Conservation (phyloP, 176 grass and related monocot species). For the Urochloa ruziziensis region DNA sequence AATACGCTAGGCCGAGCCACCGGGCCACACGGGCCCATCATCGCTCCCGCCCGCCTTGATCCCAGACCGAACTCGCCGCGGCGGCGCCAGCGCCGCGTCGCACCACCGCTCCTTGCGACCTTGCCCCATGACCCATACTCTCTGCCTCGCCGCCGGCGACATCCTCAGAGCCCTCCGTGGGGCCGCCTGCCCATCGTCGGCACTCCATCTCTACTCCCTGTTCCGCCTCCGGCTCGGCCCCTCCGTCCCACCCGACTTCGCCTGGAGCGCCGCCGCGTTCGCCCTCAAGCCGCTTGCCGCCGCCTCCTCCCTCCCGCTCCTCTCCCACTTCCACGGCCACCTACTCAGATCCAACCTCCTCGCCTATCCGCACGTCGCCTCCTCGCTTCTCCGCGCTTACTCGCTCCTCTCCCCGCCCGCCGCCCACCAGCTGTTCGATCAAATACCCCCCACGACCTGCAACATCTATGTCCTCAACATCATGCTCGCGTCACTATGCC, state of each 20-base stretch:
- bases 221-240: constrained; percentile 9
- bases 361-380: constrained; percentile 27
- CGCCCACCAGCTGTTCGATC: constrained; percentile 50
- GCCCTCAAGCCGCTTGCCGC: constrained; percentile 39
- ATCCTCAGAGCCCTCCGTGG: constrained; percentile 27
- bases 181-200: neutral
- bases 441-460: constrained; percentile 39
- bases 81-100: neutral
- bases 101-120: no score
- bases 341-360: constrained; percentile 53
- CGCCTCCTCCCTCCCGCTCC: constrained; percentile 26
- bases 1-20: neutral
- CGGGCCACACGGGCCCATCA: neutral
- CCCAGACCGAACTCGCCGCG: neutral
- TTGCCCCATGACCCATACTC: constrained; percentile 11
- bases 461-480: constrained; percentile 48
- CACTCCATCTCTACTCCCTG: constrained; percentile 28
- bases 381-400: constrained; percentile 18
- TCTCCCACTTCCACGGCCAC: constrained; percentile 49
- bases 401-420: neutral
- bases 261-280: constrained; percentile 38
- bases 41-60: neutral
- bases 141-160: constrained; percentile 3
- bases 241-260: neutral
- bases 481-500: constrained; percentile 46